phyloP scores from a whole-genome alignment of 2,329 filamentous ascomycete genomes.

The Berkeleyomyces basicola region DNA sequence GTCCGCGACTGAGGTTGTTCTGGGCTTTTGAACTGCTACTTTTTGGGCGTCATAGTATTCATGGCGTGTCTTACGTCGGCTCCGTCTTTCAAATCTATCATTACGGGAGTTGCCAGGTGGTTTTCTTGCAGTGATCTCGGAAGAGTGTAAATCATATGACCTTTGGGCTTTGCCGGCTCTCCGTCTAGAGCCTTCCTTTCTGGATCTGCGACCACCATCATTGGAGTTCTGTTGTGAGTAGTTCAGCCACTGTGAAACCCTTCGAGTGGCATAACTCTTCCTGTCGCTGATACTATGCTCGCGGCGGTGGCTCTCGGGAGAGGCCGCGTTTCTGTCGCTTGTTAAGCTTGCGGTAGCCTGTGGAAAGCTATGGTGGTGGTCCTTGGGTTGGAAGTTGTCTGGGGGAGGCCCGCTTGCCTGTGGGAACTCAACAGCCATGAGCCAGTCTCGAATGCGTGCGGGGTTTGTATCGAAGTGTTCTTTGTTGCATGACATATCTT shows the following conservation, averaged over 20 bases:
- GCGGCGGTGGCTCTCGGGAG: neutral
- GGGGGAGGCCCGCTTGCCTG: slow-evolving; percentile 5
- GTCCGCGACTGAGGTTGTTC: neutral
- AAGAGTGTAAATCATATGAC: neutral
- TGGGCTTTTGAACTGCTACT: slow-evolving; percentile 15
- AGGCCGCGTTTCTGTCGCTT: neutral
- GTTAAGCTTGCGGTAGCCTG: neutral
- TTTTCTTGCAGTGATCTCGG: slow-evolving; percentile 11
- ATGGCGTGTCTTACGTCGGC: slow-evolving; percentile 38
- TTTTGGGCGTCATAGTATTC: slow-evolving; percentile 35
- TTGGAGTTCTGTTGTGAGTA: neutral
- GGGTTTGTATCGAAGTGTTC: neutral
- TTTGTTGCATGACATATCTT: slow-evolving; percentile 2
- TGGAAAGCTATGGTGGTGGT: neutral
- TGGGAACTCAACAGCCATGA: neutral
- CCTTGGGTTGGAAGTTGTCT: slow-evolving; percentile 4
- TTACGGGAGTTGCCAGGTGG: slow-evolving; percentile 5
- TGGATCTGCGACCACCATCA: neutral
- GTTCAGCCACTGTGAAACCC: neutral
- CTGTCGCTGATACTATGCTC: neutral
- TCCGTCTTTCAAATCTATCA: slow-evolving; percentile 29
- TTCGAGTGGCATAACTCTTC: neutral
- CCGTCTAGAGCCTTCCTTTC: neutral
- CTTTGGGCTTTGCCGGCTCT: neutral
- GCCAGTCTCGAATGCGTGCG: slow-evolving; percentile 12